A percentile compares a stretch with the other conserved stretches of the same genome.
phyloP scores from a whole-genome alignment of 208 protist genomes.

The Crithidia bombi region DNA sequence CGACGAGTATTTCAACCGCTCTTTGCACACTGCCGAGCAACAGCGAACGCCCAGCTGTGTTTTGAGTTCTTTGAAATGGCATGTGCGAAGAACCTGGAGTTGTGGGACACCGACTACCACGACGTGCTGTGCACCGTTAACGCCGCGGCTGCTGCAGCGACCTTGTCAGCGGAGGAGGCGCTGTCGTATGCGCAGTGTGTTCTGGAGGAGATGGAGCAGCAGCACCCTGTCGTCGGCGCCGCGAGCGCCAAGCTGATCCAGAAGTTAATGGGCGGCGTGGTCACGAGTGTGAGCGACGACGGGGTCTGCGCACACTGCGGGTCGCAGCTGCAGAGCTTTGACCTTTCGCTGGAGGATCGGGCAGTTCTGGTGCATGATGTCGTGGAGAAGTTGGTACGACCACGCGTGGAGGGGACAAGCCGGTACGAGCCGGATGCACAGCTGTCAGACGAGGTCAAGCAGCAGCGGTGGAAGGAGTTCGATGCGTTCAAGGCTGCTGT shows the following conservation, averaged over 20 bases:
- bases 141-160: neutral
- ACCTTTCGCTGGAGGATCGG: conserved; percentile 55
- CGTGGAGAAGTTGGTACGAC: conserved; percentile 69
- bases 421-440: conserved; percentile 62
- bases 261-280: conserved; percentile 49
- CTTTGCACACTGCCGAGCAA: conserved; percentile 47
- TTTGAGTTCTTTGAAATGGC: conserved; percentile 52
- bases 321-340: conserved; percentile 58
- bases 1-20: conserved; percentile 72
- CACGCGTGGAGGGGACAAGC: conserved; percentile 50
- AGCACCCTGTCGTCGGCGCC: conserved; percentile 79
- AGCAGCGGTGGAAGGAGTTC: conserved; percentile 56
- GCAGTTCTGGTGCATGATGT: conserved; percentile 64
- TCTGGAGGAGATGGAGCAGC: conserved; percentile 56
- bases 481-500: conserved; percentile 55
- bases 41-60: conserved; percentile 40
- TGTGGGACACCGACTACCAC: conserved; percentile 86
- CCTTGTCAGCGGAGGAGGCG: neutral
- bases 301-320: conserved; percentile 58
- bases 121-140: conserved; percentile 50
- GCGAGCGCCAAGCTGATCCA: conserved; percentile 59
- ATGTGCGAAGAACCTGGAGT: conserved; percentile 46
- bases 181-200: neutral
- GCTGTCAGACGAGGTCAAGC: conserved; percentile 44
- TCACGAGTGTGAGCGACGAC: conserved; percentile 25